Evolutionary conservation across 2,329 filamentous ascomycete genomes (phyloP).

Genomic region (Hypocreales sp.): DNA sequence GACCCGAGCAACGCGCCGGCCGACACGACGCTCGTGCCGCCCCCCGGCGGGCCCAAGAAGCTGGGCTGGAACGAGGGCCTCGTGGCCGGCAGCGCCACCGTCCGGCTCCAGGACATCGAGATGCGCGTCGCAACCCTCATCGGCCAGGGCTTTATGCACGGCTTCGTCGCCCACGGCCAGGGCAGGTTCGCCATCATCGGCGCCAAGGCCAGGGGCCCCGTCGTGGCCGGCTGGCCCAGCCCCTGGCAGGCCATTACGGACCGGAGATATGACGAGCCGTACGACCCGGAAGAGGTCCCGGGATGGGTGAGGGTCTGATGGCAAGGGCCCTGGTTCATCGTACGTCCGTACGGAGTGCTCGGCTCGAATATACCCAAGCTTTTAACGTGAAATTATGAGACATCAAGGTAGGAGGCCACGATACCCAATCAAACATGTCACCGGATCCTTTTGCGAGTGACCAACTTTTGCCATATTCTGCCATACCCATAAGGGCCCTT

Average conservation of each 20-base stretch:
- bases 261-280: constrained; percentile 40
- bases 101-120: constrained; percentile 55
- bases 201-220: constrained; percentile 47
- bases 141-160: constrained; percentile 65
- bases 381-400: too few species aligned
- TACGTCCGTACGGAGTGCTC: too few species aligned
- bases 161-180: constrained; percentile 67
- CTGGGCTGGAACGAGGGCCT: constrained; percentile 43
- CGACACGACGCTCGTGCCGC: constrained; percentile 29
- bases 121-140: constrained; percentile 61
- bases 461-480: too few species aligned
- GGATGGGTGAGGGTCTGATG: constrained; percentile 51
- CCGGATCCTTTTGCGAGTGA: too few species aligned
- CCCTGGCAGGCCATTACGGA: constrained; percentile 54
- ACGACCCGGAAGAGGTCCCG: constrained; percentile 50
- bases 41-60: constrained; percentile 26
- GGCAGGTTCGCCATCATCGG: constrained; percentile 72
- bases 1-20: constrained; percentile 28
- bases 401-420: too few species aligned
- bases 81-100: constrained; percentile 45
- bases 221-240: constrained; percentile 60
- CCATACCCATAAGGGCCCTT: constrained; percentile 1
- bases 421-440: too few species aligned
- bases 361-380: too few species aligned
- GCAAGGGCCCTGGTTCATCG: too few species aligned